phyloP scores from a whole-genome alignment of 2,329 filamentous ascomycete genomes.

The Fusarium sacchari region DNA sequence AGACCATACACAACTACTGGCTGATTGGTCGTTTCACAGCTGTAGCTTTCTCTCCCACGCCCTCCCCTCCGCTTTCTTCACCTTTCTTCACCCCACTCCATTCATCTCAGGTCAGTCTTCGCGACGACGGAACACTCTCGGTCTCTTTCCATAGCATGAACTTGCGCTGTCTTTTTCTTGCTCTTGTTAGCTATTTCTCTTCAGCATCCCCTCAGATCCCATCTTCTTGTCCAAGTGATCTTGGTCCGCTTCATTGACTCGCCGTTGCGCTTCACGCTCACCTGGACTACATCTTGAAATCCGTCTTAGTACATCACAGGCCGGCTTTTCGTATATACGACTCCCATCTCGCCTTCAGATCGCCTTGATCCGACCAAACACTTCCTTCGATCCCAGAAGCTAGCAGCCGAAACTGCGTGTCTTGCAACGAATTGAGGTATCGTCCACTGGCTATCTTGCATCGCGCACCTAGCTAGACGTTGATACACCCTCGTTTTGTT shows the following conservation, averaged over 20 bases:
- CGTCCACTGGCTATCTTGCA: constrained; percentile 21
- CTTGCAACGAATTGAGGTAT: constrained; percentile 2
- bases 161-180: constrained; percentile 21
- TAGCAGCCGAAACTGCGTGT: constrained; percentile 14
- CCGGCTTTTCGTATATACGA: constrained; percentile 38
- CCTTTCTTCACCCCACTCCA: constrained; percentile 28
- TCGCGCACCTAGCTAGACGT: constrained; percentile 9
- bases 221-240: constrained; percentile 6
- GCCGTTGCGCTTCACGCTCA: constrained; percentile 21
- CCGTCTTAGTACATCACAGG: constrained; percentile 7
- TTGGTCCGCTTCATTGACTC: constrained; percentile 10
- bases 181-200: constrained; percentile 17
- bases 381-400: constrained; percentile 14
- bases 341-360: constrained; percentile 26
- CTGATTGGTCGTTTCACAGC: constrained; percentile 1
- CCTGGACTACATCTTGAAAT: constrained; percentile 6
- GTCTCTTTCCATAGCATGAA: constrained; percentile 39
- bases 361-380: constrained; percentile 24
- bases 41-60: constrained; percentile 11
- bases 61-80: constrained; percentile 17
- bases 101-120: constrained; percentile 32
- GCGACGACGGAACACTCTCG: constrained; percentile 36
- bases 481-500: constrained; percentile 7
- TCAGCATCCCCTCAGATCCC: constrained; percentile 6
- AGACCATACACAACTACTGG: neutral